A percentile compares a stretch with the other conserved stretches of the same genome.
Evolutionary conservation across 2,329 filamentous ascomycete genomes (phyloP).

Genomic region (Phaeosphaeria sp.): DNA sequence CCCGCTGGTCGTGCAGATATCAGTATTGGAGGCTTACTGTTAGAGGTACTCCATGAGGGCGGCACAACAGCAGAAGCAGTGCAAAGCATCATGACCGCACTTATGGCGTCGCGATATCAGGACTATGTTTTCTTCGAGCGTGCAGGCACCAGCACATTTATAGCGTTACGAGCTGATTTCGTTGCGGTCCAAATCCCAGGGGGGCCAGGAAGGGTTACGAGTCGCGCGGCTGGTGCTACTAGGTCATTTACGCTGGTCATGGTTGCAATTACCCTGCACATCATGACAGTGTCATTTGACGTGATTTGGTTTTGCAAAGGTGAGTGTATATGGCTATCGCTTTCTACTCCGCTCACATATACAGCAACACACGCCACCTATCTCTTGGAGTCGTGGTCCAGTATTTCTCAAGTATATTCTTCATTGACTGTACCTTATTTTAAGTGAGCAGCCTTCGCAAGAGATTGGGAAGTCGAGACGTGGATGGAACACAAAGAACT

Average conservation of each 20-base stretch:
- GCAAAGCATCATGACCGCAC: not conserved
- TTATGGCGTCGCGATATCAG: not conserved
- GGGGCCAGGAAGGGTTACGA: not conserved
- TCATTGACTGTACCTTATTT: not conserved
- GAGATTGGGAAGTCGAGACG: not conserved
- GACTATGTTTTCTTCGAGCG: not conserved
- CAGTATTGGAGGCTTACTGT: not conserved
- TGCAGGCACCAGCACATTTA: not conserved
- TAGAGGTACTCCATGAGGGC: not conserved
- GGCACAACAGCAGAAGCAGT: not conserved
- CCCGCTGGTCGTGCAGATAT: not conserved
- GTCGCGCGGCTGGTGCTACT: not conserved
- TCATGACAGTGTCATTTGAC: not conserved
- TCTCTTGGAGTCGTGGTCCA: not conserved
- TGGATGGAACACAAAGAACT: not conserved
- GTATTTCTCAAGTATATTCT: not conserved
- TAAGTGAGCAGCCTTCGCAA: not conserved
- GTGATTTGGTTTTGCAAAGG: not conserved
- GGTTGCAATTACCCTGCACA: not conserved
- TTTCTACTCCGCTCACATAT: not conserved
- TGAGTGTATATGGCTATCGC: not conserved
- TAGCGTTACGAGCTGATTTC: not conserved
- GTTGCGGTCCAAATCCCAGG: not conserved
- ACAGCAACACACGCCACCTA: not conserved
- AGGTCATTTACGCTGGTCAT: not conserved